Evolutionary conservation across 2,329 filamentous ascomycete species (phyloP), one percentile per base, ranked within the genome.

Genomic region (Pseudogymnoascus sp.): DNA sequence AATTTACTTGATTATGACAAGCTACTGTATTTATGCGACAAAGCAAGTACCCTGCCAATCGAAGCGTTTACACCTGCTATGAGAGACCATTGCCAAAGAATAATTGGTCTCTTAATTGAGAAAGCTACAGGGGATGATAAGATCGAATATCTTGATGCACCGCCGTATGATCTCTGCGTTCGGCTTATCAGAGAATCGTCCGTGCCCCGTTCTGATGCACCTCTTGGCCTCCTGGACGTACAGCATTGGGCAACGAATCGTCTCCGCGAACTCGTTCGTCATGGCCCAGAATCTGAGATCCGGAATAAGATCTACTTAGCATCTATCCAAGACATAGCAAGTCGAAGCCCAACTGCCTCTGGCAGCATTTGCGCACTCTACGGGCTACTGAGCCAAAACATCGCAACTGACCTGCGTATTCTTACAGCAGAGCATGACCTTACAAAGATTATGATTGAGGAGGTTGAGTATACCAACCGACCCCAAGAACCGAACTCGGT

Each of bases 121-220:
- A 84, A 81, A 66, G 74, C 74, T 58, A 71, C 73, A 68, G 61
- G 75, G 68, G 71, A 76, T 5, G 64, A 69, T 8, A 64, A 24
- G 9, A 60, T 21, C 7, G 35, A 67, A 0, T 64, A 68, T 1
- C 69, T 76, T 29, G 73, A 76, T 31, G 72, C 78, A 3, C 78
- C 80, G 1, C 80, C 81, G 1, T 77, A 82, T 66, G 78, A 79
- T 47, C 71, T 86, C 13, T 85, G 81, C 63, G 77, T 93, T 59
- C 83, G 88, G 24, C 74, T 95, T 15, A 79, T 94, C 41, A 84
- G 88, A 64, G 87, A 92, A 67, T 86, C 88, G 2, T 87, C 86
- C 0, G 78, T 84, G 10, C 79, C 78, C 31, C 77, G 76, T 17
- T 73, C 78, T 7, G 79, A 81, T 11, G 78, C 79, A 4, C 79